phyloP scores from a whole-genome alignment of 495 filamentous ascomycete species.

The Tuber melanosporum region DNA sequence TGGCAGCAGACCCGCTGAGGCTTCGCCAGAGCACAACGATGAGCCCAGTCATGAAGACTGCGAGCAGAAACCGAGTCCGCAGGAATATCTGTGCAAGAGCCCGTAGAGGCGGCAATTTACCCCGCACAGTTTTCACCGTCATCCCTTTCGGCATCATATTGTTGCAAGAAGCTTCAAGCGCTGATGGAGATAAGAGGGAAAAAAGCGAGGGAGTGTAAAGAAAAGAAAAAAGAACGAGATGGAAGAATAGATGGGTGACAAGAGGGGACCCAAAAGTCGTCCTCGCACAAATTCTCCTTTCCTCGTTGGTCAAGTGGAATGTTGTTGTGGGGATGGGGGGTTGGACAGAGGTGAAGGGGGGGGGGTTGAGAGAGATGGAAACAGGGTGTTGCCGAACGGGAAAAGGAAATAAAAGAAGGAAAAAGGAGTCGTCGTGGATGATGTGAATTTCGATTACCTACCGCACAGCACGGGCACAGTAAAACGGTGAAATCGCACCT shows the following conservation, averaged over 20 bases:
- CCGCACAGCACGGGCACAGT: background rate
- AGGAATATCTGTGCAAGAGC: slow-evolving; percentile 71
- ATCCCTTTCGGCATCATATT: slow-evolving; percentile 44
- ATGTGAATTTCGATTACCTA: background rate
- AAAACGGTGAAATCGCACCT: background rate
- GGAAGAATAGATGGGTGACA: background rate
- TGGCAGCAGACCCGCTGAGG: slow-evolving; percentile 68
- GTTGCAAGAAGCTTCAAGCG: slow-evolving; percentile 40
- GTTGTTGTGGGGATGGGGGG: background rate
- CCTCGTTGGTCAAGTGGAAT: background rate
- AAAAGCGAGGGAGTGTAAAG: slow-evolving; percentile 27
- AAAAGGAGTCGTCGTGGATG: background rate
- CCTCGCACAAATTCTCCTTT: background rate
- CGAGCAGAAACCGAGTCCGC: slow-evolving; percentile 70
- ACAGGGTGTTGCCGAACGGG: background rate
- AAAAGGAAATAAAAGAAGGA: background rate
- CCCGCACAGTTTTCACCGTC: slow-evolving; percentile 84
- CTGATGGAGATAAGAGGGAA: slow-evolving; percentile 34
- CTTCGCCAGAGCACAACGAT: slow-evolving; percentile 86
- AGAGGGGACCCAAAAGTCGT: background rate
- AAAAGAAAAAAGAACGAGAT: slow-evolving; percentile 16
- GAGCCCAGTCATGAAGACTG: slow-evolving; percentile 63
- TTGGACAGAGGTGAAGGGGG: background rate
- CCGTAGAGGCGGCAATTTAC: slow-evolving; percentile 73
- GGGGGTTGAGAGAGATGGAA: background rate